A percentile compares a stretch with the other conserved stretches of the same genome.
phyloP scores from a whole-genome alignment of 1,139 yeast species.

The Zygosaccharomyces sapae region DNA sequence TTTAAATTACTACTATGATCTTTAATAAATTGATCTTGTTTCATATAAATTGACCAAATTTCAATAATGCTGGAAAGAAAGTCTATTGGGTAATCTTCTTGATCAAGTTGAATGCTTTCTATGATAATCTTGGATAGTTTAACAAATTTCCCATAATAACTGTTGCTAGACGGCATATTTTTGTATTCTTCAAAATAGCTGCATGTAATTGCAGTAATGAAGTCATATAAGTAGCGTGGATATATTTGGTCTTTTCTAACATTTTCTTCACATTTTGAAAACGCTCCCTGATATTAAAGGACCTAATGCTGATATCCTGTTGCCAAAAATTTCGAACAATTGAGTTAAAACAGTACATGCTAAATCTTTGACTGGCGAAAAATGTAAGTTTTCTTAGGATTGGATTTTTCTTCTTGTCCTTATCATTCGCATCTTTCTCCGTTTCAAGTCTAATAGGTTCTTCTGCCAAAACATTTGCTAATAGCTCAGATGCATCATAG shows the following conservation, averaged over 20 bases:
- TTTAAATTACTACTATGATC: slow-evolving; percentile 20
- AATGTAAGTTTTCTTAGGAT: slow-evolving; percentile 20
- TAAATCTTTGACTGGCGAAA: slow-evolving; percentile 28
- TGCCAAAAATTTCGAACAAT: slow-evolving; percentile 35
- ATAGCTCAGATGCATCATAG: slow-evolving; percentile 29
- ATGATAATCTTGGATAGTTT: slow-evolving; percentile 27
- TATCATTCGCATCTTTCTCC: slow-evolving; percentile 8
- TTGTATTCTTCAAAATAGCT: slow-evolving; percentile 24
- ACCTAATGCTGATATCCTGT: slow-evolving; percentile 35
- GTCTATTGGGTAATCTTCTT: slow-evolving; percentile 28
- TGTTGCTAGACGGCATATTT: slow-evolving; percentile 15
- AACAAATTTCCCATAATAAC: slow-evolving; percentile 23
- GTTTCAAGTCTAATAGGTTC: slow-evolving; percentile 22
- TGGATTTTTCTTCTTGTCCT: slow-evolving; percentile 20
- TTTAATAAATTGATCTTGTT: slow-evolving; percentile 23
- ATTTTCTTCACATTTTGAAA: slow-evolving; percentile 36
- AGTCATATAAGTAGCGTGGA: slow-evolving; percentile 30
- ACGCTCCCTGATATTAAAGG: slow-evolving; percentile 31
- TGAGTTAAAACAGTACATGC: slow-evolving; percentile 24
- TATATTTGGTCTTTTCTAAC: slow-evolving; percentile 27
- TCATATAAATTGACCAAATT: slow-evolving; percentile 24
- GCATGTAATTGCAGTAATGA: slow-evolving; percentile 27
- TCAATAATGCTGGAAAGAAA: slow-evolving; percentile 27
- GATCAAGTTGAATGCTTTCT: slow-evolving; percentile 21
- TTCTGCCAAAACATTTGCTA: slow-evolving; percentile 28